Percentiles rank a stretch among this genome's conserved stretches.
These are phyloP conservation scores for Diutina siamensis DNA, from an alignment of 1,139 yeast species.

Conservation along the genomic window DNA sequence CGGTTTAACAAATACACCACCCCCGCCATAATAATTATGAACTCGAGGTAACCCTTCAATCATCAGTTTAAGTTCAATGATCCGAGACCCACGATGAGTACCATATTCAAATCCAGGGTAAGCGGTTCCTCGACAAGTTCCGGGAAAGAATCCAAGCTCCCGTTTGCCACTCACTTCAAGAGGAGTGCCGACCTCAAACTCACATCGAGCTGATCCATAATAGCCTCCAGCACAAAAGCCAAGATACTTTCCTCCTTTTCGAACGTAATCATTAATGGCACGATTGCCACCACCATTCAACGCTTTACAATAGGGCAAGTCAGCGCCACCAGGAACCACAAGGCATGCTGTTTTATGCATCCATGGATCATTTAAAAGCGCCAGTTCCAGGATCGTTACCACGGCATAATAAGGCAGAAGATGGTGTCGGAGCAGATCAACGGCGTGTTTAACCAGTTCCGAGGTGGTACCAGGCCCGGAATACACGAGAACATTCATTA, in stretches of 20 bases:
- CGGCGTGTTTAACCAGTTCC: conserved; percentile 74
- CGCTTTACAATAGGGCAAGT: conserved; percentile 65
- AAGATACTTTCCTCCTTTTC: conserved; percentile 67
- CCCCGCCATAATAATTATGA: conserved; percentile 68
- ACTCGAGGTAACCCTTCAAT: conserved; percentile 13
- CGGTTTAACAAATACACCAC: conserved; percentile 75
- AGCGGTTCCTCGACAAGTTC: conserved; percentile 72
- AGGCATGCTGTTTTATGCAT: conserved; percentile 60
- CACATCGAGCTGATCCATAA: conserved; percentile 63
- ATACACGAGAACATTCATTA: conserved; percentile 73
- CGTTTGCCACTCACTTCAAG: conserved; percentile 81
- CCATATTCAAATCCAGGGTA: conserved; percentile 72
- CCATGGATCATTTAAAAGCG: conserved; percentile 82
- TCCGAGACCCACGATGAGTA: conserved; percentile 63
- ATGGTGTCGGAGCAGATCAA: conserved; percentile 60
- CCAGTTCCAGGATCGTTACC: conserved; percentile 49
- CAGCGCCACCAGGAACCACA: conserved; percentile 96
- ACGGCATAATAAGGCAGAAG: conserved; percentile 91
- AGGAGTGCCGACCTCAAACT: conserved; percentile 69
- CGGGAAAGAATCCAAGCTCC: conserved; percentile 74
- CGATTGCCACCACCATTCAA: conserved; percentile 62
- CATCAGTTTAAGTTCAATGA: conserved; percentile 36
- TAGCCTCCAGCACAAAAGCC: conserved; percentile 98
- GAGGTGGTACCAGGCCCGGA: conserved; percentile 82
- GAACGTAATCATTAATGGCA: conserved; percentile 51